phyloP scores from a whole-genome alignment of 345 rosid genomes.

The Eutrema yunnanense region DNA sequence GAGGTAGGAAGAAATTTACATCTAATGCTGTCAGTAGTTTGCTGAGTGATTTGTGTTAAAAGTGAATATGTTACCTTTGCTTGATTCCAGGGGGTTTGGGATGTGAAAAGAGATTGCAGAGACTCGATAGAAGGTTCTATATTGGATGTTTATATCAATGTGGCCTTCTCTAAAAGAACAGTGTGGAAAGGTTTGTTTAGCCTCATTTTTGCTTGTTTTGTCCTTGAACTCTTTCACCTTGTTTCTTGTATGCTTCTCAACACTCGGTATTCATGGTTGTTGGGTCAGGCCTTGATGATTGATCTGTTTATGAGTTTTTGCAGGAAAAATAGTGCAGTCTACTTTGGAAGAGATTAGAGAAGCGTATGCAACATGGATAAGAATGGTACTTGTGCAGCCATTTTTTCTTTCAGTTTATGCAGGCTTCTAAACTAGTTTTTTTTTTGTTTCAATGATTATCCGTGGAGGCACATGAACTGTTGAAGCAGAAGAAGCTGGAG shows the following conservation, averaged over 20 bases:
- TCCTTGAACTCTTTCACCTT: not conserved
- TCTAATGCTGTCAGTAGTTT: not conserved
- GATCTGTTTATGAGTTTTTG: conserved; percentile 2
- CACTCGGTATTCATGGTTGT: not conserved
- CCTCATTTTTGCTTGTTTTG: not conserved
- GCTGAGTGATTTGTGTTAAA: conserved; percentile 2
- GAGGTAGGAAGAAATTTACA: conserved; percentile 53
- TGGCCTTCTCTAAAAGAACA: conserved; percentile 83
- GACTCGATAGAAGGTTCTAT: conserved; percentile 57
- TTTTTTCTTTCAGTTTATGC: not conserved
- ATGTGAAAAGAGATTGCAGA: conserved; percentile 48
- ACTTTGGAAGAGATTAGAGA: conserved; percentile 84
- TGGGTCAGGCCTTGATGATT: not conserved
- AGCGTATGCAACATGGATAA: conserved; percentile 67
- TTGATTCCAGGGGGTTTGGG: conserved; percentile 70
- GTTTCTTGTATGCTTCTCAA: conserved; percentile 8
- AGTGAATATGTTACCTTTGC: not conserved
- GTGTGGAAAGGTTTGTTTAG: conserved; percentile 75
- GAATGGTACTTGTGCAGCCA: conserved; percentile 41
- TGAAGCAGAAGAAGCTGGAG: conserved; percentile 67
- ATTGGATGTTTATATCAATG: conserved; percentile 58
- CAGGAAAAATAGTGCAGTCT: conserved; percentile 92
- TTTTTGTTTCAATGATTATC: not conserved
- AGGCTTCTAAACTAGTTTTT: not conserved
- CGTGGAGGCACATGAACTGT: conserved; percentile 65